Conservation (phyloP, 2,329 filamentous ascomycete species). For the Tolypocladium guangdongense region DNA sequence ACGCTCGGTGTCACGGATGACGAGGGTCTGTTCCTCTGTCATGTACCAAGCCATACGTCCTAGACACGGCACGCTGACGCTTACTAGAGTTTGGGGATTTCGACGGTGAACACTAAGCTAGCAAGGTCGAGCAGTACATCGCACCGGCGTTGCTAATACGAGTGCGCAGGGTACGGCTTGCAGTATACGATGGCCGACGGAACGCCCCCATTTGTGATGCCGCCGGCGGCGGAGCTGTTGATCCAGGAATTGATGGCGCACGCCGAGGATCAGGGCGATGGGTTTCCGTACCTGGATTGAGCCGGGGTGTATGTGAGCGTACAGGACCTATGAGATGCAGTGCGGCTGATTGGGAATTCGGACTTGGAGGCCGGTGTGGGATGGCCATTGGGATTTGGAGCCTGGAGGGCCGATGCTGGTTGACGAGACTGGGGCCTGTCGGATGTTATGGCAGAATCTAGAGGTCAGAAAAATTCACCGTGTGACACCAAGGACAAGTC, state of each 20-base stretch:
- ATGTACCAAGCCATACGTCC: neutral
- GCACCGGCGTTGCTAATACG: neutral
- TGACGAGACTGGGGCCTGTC: neutral
- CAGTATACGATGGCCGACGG: neutral
- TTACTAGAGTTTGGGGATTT: neutral
- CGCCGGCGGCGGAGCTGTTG: conserved; percentile 11
- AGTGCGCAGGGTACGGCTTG: neutral
- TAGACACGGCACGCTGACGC: neutral
- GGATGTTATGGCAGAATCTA: neutral
- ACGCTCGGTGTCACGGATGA: neutral
- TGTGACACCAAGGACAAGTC: neutral
- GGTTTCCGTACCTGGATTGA: neutral
- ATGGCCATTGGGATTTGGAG: neutral
- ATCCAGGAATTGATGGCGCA: conserved; percentile 11
- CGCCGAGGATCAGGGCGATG: conserved; percentile 2
- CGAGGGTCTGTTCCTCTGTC: neutral
- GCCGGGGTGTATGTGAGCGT: neutral
- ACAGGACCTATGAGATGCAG: neutral
- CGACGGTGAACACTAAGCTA: neutral
- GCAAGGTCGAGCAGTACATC: neutral
- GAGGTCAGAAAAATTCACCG: too few relatives aligned
- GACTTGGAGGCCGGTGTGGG: neutral
- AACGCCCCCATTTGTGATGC: conserved; percentile 7
- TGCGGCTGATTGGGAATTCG: neutral
- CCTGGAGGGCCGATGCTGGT: neutral